These are phyloP conservation scores for Rosa multiflora DNA, from an alignment of 306 rosid genomes.

Conservation along the genomic window DNA sequence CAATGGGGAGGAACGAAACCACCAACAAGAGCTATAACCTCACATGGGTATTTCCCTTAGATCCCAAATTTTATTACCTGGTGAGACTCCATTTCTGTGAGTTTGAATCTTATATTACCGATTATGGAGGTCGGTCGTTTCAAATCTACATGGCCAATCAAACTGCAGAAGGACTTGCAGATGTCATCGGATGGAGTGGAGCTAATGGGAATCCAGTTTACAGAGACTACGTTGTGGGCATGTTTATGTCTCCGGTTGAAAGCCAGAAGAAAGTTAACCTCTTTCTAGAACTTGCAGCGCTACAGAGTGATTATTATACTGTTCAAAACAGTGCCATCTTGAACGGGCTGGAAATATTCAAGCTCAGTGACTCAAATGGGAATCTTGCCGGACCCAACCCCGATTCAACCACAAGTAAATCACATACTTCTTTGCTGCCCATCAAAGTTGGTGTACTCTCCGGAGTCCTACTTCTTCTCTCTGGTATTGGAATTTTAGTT, in stretches of 20 bases:
- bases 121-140: background rate
- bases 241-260: background rate
- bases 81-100: conserved; percentile 42
- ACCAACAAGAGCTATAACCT: background rate
- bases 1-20: background rate
- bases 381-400: background rate
- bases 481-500: background rate
- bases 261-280: conserved; percentile 17
- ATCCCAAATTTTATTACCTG: conserved; percentile 21
- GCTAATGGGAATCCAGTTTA: background rate
- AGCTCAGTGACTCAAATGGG: conserved; percentile 10
- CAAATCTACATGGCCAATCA: conserved; percentile 5
- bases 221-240: conserved; percentile 14
- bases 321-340: conserved; percentile 14
- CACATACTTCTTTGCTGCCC: too few relatives aligned
- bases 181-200: accelerated
- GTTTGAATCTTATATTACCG: accelerated
- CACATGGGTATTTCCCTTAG: conserved; percentile 19
- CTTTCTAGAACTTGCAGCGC: background rate
- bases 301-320: background rate
- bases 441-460: too few relatives aligned
- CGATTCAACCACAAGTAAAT: too few relatives aligned
- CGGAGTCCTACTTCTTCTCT: too few relatives aligned
- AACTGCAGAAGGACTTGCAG: accelerated
- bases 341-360: conserved; percentile 54